phyloP scores from a whole-genome alignment of 768 basidiomycete species.

The Dendrothele bispora region DNA sequence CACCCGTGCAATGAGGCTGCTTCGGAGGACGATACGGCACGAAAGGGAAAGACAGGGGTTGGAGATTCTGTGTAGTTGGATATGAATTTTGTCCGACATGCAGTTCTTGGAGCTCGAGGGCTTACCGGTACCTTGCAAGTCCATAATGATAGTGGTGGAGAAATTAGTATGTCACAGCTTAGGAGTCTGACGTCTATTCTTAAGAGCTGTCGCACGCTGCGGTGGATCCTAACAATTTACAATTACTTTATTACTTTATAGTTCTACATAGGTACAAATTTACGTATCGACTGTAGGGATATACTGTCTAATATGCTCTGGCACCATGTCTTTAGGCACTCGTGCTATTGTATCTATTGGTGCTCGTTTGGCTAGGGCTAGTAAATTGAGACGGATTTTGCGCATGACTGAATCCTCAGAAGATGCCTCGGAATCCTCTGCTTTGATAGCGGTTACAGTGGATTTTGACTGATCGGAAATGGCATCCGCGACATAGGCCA shows the following conservation, averaged over 20 bases:
- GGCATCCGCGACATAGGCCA: constrained; percentile 55
- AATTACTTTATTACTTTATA: too few species aligned
- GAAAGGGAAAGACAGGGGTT: neutral
- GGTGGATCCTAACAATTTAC: too few species aligned
- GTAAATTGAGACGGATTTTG: constrained; percentile 67
- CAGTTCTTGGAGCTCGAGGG: too few species aligned
- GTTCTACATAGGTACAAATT: neutral
- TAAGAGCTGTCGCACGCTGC: too few species aligned
- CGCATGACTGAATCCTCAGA: constrained; percentile 52
- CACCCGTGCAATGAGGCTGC: constrained; percentile 41
- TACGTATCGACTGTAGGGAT: constrained; percentile 46
- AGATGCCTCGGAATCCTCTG: too few species aligned
- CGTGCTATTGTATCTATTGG: constrained; percentile 70
- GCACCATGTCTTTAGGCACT: constrained; percentile 64
- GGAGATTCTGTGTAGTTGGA: neutral
- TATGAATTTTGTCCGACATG: too few species aligned
- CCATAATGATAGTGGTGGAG: too few species aligned
- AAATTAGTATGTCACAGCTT: too few species aligned
- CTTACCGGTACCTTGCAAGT: too few species aligned
- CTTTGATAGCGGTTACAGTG: constrained; percentile 15
- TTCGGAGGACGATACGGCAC: constrained; percentile 34
- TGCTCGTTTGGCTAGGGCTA: constrained; percentile 76
- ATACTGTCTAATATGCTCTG: constrained; percentile 60
- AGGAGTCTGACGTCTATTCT: too few species aligned
- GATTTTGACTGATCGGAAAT: constrained; percentile 35